Evolutionary conservation across 495 filamentous ascomycete genomes (phyloP).

Genomic region (Aspergillus carlsbadensis): DNA sequence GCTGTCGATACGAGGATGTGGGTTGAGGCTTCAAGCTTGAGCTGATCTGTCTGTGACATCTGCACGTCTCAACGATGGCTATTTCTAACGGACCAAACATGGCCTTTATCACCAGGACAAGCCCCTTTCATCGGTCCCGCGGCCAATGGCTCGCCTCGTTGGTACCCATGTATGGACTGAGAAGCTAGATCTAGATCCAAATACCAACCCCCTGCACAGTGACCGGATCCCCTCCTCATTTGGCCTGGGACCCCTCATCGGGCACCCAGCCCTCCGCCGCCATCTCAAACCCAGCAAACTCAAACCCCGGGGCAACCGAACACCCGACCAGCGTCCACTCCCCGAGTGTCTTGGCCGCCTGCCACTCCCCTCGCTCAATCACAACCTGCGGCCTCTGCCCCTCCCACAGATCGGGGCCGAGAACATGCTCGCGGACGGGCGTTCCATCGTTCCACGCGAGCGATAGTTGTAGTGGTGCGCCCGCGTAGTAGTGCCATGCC

Average conservation of each 20-base stretch:
- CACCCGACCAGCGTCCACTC: conserved; percentile 4
- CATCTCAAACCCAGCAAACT: conserved; percentile 5
- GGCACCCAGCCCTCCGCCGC: not conserved
- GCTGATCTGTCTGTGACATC: too few species aligned
- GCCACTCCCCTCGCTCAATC: conserved; percentile 1
- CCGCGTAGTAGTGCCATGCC: conserved; percentile 5
- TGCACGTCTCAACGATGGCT: too few species aligned
- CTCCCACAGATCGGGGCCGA: not conserved
- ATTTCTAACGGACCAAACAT: too few species aligned
- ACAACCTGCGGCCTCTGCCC: conserved; percentile 1
- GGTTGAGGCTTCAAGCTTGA: too few species aligned
- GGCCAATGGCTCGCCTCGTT: too few species aligned
- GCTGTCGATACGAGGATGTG: too few species aligned
- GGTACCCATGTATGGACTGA: too few species aligned
- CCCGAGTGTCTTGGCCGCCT: not conserved
- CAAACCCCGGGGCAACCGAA: conserved; percentile 1
- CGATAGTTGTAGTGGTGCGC: not conserved
- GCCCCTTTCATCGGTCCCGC: too few species aligned
- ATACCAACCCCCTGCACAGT: too few species aligned
- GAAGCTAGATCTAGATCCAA: too few species aligned
- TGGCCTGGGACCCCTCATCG: not conserved
- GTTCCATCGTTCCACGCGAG: not conserved
- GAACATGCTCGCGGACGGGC: conserved; percentile 1
- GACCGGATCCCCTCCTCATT: too few species aligned
- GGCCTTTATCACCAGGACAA: too few species aligned